phyloP scores from a whole-genome alignment of 768 basidiomycete genomes.

The Rhodotorula kratochvilovae region DNA sequence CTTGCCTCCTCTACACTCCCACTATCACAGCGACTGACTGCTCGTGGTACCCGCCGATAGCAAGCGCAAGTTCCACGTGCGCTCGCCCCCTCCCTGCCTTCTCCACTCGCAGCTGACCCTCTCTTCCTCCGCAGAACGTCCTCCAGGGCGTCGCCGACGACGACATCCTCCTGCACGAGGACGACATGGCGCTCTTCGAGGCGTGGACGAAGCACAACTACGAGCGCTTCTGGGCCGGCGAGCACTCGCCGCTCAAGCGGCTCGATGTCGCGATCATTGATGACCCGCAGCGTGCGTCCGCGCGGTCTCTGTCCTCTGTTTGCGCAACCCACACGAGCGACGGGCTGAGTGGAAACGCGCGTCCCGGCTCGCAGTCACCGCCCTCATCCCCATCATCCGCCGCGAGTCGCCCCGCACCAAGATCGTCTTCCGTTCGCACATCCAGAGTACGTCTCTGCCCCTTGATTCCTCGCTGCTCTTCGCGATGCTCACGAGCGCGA shows the following conservation, averaged over 20 bases:
- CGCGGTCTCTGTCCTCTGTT: too few species aligned
- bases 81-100: background rate
- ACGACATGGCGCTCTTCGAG: conserved; percentile 62
- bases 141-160: conserved; percentile 85
- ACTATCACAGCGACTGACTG: background rate
- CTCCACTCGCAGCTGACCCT: background rate
- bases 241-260: conserved; percentile 54
- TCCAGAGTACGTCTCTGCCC: conserved; percentile 58
- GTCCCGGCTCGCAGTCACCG: conserved; percentile 57
- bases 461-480: too few species aligned
- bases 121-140: conserved; percentile 43
- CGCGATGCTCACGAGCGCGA: conserved; percentile 49
- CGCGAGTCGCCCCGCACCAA: conserved; percentile 76
- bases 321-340: too few species aligned
- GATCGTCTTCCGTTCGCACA: conserved; percentile 90
- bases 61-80: conserved; percentile 47
- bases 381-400: conserved; percentile 85
- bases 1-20: background rate
- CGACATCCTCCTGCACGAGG: conserved; percentile 68
- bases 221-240: conserved; percentile 71
- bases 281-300: conserved; percentile 48
- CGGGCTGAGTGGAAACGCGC: background rate
- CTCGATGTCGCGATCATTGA: conserved; percentile 85
- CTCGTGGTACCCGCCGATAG: background rate
- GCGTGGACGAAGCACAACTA: conserved; percentile 78